Evolutionary conservation across 73 alveolate species (phyloP).

Genomic region (Strombidium stylifer): DNA sequence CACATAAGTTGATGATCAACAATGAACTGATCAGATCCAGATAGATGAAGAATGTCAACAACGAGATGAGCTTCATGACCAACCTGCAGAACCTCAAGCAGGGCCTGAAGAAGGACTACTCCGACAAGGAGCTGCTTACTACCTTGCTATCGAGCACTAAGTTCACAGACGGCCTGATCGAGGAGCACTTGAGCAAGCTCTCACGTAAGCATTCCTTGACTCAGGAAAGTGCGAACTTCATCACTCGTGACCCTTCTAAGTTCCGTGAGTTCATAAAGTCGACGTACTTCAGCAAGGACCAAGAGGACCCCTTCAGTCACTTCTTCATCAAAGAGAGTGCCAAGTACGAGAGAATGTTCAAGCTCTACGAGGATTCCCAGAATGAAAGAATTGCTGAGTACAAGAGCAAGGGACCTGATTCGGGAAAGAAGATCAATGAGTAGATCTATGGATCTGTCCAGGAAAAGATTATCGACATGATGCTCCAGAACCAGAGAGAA

Average conservation of each 20-base stretch:
- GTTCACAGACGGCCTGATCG: slow-evolving; percentile 31
- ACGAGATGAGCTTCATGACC: slow-evolving; percentile 36
- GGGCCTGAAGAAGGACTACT: slow-evolving; percentile 33
- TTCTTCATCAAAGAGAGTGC: slow-evolving; percentile 48
- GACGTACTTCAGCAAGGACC: slow-evolving; percentile 24
- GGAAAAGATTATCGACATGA: slow-evolving; percentile 20
- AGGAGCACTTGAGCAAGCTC: slow-evolving; percentile 45
- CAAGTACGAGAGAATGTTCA: not conserved
- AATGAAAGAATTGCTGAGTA: not conserved
- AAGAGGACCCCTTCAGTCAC: slow-evolving; percentile 57
- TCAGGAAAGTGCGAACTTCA: slow-evolving; percentile 11
- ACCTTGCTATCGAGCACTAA: slow-evolving; percentile 15
- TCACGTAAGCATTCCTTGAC: no score
- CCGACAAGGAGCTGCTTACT: slow-evolving; percentile 39
- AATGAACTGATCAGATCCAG: slow-evolving; percentile 1
- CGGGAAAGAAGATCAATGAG: not conserved
- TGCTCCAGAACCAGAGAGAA: not conserved
- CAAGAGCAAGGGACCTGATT: not conserved
- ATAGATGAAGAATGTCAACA: slow-evolving; percentile 3
- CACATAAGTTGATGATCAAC: slow-evolving; percentile 17
- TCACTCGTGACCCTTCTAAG: slow-evolving; percentile 36
- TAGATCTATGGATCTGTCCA: no score
- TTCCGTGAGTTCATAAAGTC: slow-evolving; percentile 34
- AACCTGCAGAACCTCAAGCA: slow-evolving; percentile 51
- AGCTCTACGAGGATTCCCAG: not conserved